Conservation (phyloP, 2,329 filamentous ascomycete species). For the Monosporascus sp. region DNA sequence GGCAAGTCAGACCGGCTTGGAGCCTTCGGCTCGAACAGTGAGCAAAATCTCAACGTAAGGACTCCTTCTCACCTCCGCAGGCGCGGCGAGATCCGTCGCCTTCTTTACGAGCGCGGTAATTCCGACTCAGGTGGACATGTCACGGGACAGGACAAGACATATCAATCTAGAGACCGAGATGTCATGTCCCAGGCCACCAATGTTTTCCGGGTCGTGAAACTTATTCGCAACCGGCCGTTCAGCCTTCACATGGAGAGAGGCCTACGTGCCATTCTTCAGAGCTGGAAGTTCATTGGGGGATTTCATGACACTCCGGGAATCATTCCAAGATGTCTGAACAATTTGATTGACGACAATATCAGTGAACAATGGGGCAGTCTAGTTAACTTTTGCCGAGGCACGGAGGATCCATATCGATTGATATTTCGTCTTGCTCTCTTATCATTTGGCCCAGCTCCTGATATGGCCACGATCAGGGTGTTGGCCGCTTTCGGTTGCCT, state of each 20-base stretch:
- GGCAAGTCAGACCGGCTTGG: conserved; percentile 24
- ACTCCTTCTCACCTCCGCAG: conserved; percentile 9
- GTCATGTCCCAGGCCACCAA: conserved; percentile 1
- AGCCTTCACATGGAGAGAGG: conserved; percentile 3
- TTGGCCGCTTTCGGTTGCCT: conserved; percentile 10
- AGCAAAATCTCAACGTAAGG: background rate
- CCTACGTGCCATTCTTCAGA: conserved; percentile 12
- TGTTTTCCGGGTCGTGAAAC: conserved; percentile 13
- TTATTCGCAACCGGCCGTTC: conserved; percentile 7
- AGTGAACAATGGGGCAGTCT: conserved; percentile 23
- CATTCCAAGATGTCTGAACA: conserved; percentile 12
- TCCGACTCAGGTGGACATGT: background rate
- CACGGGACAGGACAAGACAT: conserved; percentile 8
- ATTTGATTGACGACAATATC: conserved; percentile 21
- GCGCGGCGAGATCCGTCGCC: conserved; percentile 12
- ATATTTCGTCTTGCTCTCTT: conserved; percentile 23
- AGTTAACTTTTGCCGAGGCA: conserved; percentile 18
- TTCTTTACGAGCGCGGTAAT: conserved; percentile 12
- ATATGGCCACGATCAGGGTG: conserved; percentile 19
- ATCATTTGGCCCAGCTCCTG: conserved; percentile 16
- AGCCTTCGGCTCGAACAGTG: conserved; percentile 6
- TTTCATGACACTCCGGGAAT: conserved; percentile 6
- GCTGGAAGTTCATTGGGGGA: conserved; percentile 27
- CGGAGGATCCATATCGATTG: conserved; percentile 6
- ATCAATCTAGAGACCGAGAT: conserved; percentile 16